Evolutionary conservation across 2,329 filamentous ascomycete species (phyloP), one percentile per base, ranked within the genome.

Genomic region (Xylaria multiplex): DNA sequence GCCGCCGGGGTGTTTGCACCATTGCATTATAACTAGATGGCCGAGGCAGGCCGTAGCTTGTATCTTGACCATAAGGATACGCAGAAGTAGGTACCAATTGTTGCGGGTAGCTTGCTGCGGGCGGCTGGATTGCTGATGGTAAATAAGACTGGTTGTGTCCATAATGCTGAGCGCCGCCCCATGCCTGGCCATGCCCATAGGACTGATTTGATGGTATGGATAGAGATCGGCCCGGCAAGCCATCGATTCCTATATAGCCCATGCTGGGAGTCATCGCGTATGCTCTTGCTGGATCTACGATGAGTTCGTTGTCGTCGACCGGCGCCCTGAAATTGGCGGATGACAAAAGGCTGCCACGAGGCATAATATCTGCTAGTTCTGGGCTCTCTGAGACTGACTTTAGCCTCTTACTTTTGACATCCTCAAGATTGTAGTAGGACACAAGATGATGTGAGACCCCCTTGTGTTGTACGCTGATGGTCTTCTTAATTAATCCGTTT

Each of bases 401-500:
- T 11, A 95, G 82, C 16, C 76, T 79, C n/a, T 85, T 83, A 52
- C 83, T 81, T 71, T 88, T 84, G n/a, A 93, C 91, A 75, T 97
- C 93, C 6, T 92, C 88, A 11, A 95, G 84, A 49, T 83, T 92
- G 81, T 97, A 97, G 77, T 97, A 97, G 16, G 91, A 94, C 46
- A 97, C 93, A 58, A 97, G 81, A 74, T 97, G 93, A 74, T 97
- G 93, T 2, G 88, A 89, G 2, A 93, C 86, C 2, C 91, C 91
- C 30, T 90, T 85, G 57, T 91, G 88, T 2, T 86, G 88, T 45
- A 97, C 88, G 72, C 91, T 95, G 79, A 97, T 93, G 0, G 93
- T 97, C 83, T 97, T 97, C 84, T 97, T 97, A 69, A 97, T 87
- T 46, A 97, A 80, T 0, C 94, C 93, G 1, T 88, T 86, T 14